Evolutionary conservation across 2,329 filamentous ascomycete genomes (phyloP).

Genomic region (Aureobasidium pullulans): DNA sequence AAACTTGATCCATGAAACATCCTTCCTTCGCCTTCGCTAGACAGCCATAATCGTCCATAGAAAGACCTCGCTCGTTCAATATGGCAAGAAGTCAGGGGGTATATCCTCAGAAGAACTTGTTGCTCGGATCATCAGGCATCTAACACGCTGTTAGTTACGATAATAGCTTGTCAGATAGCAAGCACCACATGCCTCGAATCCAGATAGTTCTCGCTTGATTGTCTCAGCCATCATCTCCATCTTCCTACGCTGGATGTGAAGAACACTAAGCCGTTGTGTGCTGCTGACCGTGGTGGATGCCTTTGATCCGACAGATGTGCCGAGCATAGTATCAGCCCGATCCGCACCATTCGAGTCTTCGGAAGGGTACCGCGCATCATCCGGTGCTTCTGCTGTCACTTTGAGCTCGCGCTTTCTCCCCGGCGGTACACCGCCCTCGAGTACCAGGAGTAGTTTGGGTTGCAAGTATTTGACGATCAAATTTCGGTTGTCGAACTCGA

Average conservation of each 20-base stretch:
- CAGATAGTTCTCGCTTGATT: conserved; percentile 38
- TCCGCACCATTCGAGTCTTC: conserved; percentile 5
- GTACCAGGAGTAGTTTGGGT: conserved; percentile 38
- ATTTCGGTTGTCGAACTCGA: conserved; percentile 40
- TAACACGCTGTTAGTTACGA: conserved; percentile 17
- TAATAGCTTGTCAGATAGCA: background rate
- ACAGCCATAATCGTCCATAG: too few relatives aligned
- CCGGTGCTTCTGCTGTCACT: conserved; percentile 36
- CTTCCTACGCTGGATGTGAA: conserved; percentile 44
- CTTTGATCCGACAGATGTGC: conserved; percentile 14
- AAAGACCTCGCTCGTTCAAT: background rate
- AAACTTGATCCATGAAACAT: background rate
- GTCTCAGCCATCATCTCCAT: conserved; percentile 39
- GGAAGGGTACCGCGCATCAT: conserved; percentile 33
- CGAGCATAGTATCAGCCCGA: background rate
- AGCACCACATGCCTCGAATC: conserved; percentile 33
- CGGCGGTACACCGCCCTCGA: conserved; percentile 42
- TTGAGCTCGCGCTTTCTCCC: conserved; percentile 32
- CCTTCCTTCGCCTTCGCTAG: background rate
- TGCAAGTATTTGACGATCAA: conserved; percentile 41
- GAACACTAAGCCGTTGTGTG: conserved; percentile 31
- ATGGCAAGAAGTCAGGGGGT: background rate
- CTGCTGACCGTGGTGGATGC: conserved; percentile 28
- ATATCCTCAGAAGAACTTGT: conserved; percentile 24
- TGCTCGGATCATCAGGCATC: conserved; percentile 37